Base-by-base conservation (phyloP, 2,329 filamentous ascomycete genomes). In the Diaporthe ampelina region DNA sequence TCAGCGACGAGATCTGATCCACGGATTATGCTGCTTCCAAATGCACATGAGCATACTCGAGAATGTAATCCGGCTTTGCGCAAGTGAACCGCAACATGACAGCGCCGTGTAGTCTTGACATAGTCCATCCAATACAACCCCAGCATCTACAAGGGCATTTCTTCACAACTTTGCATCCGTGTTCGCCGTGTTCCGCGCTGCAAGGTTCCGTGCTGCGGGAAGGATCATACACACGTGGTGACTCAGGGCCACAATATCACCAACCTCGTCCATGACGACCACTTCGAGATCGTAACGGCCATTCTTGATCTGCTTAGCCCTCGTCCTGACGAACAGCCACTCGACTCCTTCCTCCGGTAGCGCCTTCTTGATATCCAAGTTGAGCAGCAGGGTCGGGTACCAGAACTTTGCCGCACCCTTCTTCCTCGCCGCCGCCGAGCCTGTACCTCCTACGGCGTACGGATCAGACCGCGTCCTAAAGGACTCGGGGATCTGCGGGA, bases 271-370 rank as follows among this genome's bases (percentile, higher is more conserved):
- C 80, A 92, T 82, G 3, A 95, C 84, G 40, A 91, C 83, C 32
- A 95, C 87, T 77, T 96, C 93, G 61, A 95, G 79, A 84, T 97
- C 94, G 80, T 94, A 92, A 74, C 93, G 86, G 1, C 94, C 94
- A 76, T 94, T 91, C 77, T 86, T 87, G 50, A 95, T 89, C 81
- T 87, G 84, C 82, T 94, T 95, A 5, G 91, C 87, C 73, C 89
- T 86, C 17, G 92, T 86, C 40, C 93, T 86, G 45, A 91, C 85
- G 78, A 92, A 92, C 68, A 97, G 81, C 91, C 93, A 97, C 80
- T 94, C 91, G 1, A 91, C 90, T 0, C 94, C 94, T 57, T 54
- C 63, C 45, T 68, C 63, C 32, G 63, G 63, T n/a, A 68, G 32
- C 29, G 63, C 81, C 81, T 93, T 94, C 85, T 96, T 97, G 56